phyloP scores from a whole-genome alignment of 2,329 filamentous ascomycete genomes.

The Juglanconis oblonga region DNA sequence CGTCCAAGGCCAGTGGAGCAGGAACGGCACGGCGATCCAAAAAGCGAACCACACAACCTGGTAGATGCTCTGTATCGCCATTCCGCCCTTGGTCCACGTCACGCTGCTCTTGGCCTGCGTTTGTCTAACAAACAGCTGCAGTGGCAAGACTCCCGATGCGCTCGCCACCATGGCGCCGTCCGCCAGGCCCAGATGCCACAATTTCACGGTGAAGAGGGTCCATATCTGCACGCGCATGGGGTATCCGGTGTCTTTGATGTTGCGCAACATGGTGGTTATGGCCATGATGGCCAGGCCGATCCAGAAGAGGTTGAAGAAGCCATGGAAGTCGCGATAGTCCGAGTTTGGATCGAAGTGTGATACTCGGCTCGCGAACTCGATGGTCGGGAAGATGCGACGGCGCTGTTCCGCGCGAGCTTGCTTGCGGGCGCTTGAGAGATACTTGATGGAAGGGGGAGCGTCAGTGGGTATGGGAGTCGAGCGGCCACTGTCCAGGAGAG shows the following conservation, averaged over 20 bases:
- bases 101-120: constrained; percentile 49
- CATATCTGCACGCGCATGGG: constrained; percentile 84
- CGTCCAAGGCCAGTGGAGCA: constrained; percentile 92
- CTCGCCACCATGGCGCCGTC: constrained; percentile 82
- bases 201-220: constrained; percentile 81
- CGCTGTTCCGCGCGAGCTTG: constrained; percentile 78
- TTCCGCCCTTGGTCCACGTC: constrained; percentile 75
- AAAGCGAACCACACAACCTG: constrained; percentile 75
- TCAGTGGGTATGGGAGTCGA: constrained; percentile 84
- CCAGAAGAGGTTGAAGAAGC: constrained; percentile 99
- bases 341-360: constrained; percentile 94
- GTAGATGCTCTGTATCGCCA: constrained; percentile 77
- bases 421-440: constrained; percentile 79
- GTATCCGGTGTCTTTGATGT: constrained; percentile 89
- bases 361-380: constrained; percentile 84
- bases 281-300: constrained; percentile 96
- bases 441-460: constrained; percentile 88
- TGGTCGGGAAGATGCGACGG: constrained; percentile 84
- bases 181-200: constrained; percentile 80
- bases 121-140: constrained; percentile 66
- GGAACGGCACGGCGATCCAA: constrained; percentile 84
- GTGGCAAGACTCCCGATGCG: constrained; percentile 67
- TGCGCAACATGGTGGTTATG: constrained; percentile 87
- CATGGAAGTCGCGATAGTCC: constrained; percentile 90
- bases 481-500: constrained; percentile 57